These are phyloP conservation scores for Sordariomycetes sp. DNA, from an alignment of 2,329 filamentous ascomycete genomes.

Conservation along the genomic window DNA sequence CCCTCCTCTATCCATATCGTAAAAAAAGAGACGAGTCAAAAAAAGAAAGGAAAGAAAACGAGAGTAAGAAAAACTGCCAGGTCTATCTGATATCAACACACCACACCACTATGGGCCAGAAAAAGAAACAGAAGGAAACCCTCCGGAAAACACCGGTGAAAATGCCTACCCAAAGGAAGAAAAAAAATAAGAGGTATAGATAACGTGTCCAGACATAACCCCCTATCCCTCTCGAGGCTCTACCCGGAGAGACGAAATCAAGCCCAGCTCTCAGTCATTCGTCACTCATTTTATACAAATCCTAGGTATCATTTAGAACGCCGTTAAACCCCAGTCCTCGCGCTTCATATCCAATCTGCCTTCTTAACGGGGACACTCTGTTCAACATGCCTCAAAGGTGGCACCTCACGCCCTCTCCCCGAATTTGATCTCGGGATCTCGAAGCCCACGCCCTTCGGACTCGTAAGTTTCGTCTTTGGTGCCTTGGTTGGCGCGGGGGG, in stretches of 20 bases:
- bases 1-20: no score
- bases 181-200: not conserved
- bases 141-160: conserved; percentile 1
- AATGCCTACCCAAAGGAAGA: no score
- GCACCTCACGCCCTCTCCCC: not conserved
- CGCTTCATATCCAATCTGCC: conserved; percentile 16
- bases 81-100: not conserved
- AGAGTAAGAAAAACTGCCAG: not conserved
- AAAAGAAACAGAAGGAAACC: not conserved
- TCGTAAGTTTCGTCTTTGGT: conserved; percentile 22
- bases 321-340: not conserved
- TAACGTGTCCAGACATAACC: not conserved
- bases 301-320: not conserved
- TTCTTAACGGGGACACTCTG: conserved; percentile 6
- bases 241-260: not conserved
- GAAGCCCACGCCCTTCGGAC: conserved; percentile 29
- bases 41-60: not conserved
- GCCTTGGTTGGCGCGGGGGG: conserved; percentile 18
- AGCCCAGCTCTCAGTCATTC: no score
- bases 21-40: not conserved
- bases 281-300: not conserved
- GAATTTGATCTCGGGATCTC: conserved; percentile 8
- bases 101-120: not conserved
- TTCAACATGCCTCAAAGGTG: not conserved
- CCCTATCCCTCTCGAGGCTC: not conserved